These are phyloP conservation scores for Penicillium roqueforti DNA, from an alignment of 495 filamentous ascomycete species.

Conservation along the genomic window DNA sequence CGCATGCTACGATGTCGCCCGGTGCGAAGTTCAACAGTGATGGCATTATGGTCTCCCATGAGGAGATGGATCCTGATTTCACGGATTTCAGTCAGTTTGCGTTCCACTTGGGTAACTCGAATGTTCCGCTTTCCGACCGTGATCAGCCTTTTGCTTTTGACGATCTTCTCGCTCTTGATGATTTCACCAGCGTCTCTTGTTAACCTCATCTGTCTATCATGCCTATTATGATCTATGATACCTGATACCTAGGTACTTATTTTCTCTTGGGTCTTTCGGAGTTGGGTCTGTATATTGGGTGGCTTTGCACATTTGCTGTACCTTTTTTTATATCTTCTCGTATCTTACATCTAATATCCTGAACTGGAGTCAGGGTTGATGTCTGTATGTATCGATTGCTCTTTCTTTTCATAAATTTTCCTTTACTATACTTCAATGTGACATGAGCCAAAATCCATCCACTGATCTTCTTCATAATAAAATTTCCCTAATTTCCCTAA, in stretches of 20 bases:
- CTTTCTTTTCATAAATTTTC: not conserved
- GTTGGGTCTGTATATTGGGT: slow-evolving; percentile 15
- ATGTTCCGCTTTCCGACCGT: slow-evolving; percentile 14
- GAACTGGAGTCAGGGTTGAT: not conserved
- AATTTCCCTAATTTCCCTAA: too few species aligned
- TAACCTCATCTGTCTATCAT: slow-evolving; percentile 10
- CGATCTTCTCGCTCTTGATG: slow-evolving; percentile 34
- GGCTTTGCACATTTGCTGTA: slow-evolving; percentile 28
- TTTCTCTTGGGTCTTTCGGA: slow-evolving; percentile 5
- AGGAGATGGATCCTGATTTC: slow-evolving; percentile 29
- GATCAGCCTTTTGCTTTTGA: slow-evolving; percentile 32
- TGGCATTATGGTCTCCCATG: slow-evolving; percentile 26
- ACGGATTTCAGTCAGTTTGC: slow-evolving; percentile 41
- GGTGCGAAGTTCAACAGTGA: slow-evolving; percentile 15
- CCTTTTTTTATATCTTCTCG: not conserved
- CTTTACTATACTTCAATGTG: not conserved
- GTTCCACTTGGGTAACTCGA: slow-evolving; percentile 26
- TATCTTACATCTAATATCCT: slow-evolving; percentile 4
- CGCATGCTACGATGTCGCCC: not conserved
- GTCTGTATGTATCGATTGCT: not conserved
- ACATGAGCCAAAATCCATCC: not conserved
- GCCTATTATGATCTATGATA: slow-evolving; percentile 8
- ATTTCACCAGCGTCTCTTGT: slow-evolving; percentile 32
- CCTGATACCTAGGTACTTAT: slow-evolving; percentile 10
- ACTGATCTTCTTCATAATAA: not conserved